Conservation (phyloP, 2,329 filamentous ascomycete genomes). For the Monosporascus sp. region DNA sequence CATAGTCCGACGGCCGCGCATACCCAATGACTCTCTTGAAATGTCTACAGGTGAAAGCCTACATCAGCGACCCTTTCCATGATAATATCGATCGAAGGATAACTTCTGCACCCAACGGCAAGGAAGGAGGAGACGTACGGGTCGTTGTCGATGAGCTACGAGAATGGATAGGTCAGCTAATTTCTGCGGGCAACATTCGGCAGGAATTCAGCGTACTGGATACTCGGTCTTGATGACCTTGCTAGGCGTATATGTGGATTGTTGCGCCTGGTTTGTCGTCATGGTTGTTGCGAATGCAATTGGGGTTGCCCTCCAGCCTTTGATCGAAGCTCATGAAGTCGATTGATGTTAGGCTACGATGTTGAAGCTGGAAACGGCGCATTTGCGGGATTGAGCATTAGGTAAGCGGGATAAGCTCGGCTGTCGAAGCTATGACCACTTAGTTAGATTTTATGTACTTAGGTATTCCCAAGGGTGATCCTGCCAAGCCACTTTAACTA, state of each 20-base stretch:
- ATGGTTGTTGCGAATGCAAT: conserved; percentile 29
- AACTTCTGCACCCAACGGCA: neutral
- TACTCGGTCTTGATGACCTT: conserved; percentile 80
- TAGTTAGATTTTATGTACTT: neutral
- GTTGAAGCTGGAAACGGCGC: conserved; percentile 21
- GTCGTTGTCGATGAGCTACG: conserved; percentile 96
- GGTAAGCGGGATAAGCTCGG: neutral
- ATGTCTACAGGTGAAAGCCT: conserved; percentile 55
- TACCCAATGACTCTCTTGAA: conserved; percentile 86
- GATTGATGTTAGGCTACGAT: conserved; percentile 10
- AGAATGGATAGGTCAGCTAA: conserved; percentile 23
- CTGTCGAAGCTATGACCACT: conserved; percentile 10
- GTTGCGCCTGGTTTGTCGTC: conserved; percentile 31
- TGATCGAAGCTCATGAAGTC: conserved; percentile 8
- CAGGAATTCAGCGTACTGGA: conserved; percentile 59
- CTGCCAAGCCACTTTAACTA: neutral
- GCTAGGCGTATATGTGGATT: conserved; percentile 58
- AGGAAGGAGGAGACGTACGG: conserved; percentile 59
- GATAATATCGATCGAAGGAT: neutral
- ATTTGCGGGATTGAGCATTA: conserved; percentile 1
- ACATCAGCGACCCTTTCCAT: conserved; percentile 1
- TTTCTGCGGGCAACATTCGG: neutral
- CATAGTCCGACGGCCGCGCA: conserved; percentile 79
- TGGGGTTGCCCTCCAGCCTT: conserved; percentile 20
- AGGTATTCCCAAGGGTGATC: neutral